Conservation (phyloP, 257 asterid genomes). For the Plantago major region DNA sequence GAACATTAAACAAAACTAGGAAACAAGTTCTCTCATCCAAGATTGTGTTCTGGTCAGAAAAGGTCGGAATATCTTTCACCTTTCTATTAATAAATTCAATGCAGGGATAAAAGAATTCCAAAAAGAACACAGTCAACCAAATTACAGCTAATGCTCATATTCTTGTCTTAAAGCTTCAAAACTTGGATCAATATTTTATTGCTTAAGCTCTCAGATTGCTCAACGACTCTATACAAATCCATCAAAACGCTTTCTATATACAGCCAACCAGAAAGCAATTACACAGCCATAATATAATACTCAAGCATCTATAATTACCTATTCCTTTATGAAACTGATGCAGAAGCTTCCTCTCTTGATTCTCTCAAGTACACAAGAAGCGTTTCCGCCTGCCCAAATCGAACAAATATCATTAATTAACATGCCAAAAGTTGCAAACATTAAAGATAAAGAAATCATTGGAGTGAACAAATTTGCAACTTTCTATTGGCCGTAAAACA, state of each 20-base stretch:
- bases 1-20: conserved; percentile 20
- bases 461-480: conserved; percentile 15
- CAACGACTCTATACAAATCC: conserved; percentile 31
- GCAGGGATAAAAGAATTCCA: conserved; percentile 12
- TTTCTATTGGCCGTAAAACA: not conserved
- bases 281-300: conserved; percentile 13
- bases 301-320: conserved; percentile 20
- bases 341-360: conserved; percentile 55
- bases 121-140: conserved; percentile 20
- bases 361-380: conserved; percentile 64
- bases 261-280: conserved; percentile 27
- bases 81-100: too few species aligned
- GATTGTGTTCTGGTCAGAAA: conserved; percentile 8
- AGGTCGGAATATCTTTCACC: not conserved
- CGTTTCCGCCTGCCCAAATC: conserved; percentile 54
- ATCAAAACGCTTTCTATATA: conserved; percentile 29
- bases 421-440: not conserved
- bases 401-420: conserved; percentile 9
- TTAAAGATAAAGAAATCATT: conserved; percentile 1
- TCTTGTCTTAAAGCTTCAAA: conserved; percentile 22
- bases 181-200: not conserved
- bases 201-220: conserved; percentile 21
- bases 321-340: conserved; percentile 35
- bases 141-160: conserved; percentile 29
- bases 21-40: conserved; percentile 22